Conservation (phyloP, 148 eudicot species). For the Gaultheria prostrata region DNA sequence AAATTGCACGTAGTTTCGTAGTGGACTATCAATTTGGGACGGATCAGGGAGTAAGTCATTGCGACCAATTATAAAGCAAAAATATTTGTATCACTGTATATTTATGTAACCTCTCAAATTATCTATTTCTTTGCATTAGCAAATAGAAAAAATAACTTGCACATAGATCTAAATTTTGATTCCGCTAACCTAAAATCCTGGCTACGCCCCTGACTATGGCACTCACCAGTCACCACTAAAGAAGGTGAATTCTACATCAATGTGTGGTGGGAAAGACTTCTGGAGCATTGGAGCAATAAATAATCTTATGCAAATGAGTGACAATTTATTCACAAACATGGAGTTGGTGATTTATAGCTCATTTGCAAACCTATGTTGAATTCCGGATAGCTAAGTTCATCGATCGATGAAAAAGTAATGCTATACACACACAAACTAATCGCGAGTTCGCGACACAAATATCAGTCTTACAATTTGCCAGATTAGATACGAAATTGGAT, state of each 20-base stretch:
- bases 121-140: too few relatives aligned
- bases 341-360: background rate
- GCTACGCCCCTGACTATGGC: too few relatives aligned
- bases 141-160: too few relatives aligned
- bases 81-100: too few relatives aligned
- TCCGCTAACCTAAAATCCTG: too few relatives aligned
- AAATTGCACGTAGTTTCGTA: too few relatives aligned
- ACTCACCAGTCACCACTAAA: background rate
- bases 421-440: background rate
- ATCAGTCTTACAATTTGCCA: background rate
- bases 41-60: too few relatives aligned
- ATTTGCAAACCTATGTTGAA: background rate
- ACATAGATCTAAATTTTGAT: too few relatives aligned
- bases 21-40: too few relatives aligned
- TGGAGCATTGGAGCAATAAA: background rate
- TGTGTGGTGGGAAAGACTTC: background rate
- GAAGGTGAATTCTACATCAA: background rate
- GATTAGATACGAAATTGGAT: background rate
- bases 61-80: too few relatives aligned
- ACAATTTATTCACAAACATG: background rate
- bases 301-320: background rate
- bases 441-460: background rate
- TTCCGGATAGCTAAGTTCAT: background rate
- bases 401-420: too few relatives aligned
- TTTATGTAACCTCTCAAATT: too few relatives aligned